These are phyloP conservation scores for Pichia sp. DNA, from an alignment of 1,139 yeast species.

Conservation along the genomic window DNA sequence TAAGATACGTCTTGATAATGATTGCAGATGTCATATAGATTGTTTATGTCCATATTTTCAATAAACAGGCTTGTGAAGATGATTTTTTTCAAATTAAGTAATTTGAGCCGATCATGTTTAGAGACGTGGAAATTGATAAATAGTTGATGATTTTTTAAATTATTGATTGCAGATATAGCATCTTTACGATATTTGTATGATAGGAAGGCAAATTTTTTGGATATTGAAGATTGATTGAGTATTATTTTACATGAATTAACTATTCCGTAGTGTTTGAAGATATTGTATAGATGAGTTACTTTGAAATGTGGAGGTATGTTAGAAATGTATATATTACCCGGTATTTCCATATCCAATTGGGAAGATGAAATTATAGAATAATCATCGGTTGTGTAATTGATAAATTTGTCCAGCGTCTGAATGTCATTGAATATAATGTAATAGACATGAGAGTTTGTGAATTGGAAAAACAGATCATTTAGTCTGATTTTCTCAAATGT, in stretches of 20 bases:
- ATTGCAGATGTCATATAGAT: too few species aligned
- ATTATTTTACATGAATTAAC: constrained; percentile 40
- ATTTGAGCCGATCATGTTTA: constrained; percentile 39
- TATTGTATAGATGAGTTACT: constrained; percentile 30
- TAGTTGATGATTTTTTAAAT: constrained; percentile 35
- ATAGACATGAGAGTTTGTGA: background rate
- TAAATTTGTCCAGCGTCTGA: constrained; percentile 9
- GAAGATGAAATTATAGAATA: too few species aligned
- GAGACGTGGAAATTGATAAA: constrained; percentile 48
- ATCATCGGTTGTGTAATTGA: too few species aligned
- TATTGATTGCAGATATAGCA: constrained; percentile 41
- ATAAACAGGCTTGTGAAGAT: constrained; percentile 39
- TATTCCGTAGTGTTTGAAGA: constrained; percentile 39
- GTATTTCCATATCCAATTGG: constrained; percentile 45
- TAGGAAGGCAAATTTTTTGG: constrained; percentile 43
- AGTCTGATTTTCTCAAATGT: background rate
- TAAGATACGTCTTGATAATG: too few species aligned
- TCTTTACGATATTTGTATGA: constrained; percentile 36
- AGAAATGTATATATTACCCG: constrained; percentile 59
- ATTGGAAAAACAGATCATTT: constrained; percentile 1
- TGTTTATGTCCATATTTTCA: too few species aligned
- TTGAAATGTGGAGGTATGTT: too few species aligned
- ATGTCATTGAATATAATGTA: background rate
- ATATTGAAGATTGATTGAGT: constrained; percentile 35
- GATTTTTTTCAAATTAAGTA: constrained; percentile 33